phyloP scores from a whole-genome alignment of 148 eudicot species.

The Talinum fruticosum region DNA sequence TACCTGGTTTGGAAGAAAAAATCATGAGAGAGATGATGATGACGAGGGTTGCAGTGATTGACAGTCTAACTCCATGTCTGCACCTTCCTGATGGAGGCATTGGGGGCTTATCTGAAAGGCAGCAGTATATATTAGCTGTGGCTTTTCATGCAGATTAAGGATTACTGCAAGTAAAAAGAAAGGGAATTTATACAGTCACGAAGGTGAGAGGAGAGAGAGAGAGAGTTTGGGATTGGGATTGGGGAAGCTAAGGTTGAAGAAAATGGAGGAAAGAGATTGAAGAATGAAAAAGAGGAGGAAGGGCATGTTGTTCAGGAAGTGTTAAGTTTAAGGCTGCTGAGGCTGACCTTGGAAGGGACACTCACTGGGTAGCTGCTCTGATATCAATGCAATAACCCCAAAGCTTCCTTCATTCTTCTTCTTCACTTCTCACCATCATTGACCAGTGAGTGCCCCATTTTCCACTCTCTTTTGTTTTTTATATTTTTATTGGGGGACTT shows the following conservation, averaged over 20 bases:
- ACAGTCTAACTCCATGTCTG: neutral
- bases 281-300: neutral
- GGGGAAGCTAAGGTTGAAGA: constrained; percentile 5
- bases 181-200: neutral
- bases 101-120: neutral
- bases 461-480: neutral
- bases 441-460: neutral
- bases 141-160: neutral
- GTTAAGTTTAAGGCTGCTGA: constrained; percentile 25
- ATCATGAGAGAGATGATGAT: constrained; percentile 21
- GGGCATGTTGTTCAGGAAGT: neutral
- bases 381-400: neutral
- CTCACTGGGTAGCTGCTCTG: neutral
- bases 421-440: constrained; percentile 3
- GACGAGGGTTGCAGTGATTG: constrained; percentile 18
- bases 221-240: constrained; percentile 20
- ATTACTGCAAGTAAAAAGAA: too few species aligned
- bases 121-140: neutral
- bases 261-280: constrained; percentile 6
- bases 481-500: too few species aligned
- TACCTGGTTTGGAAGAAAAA: constrained; percentile 33
- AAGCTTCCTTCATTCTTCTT: neutral
- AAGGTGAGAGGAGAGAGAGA: neutral
- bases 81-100: constrained; percentile 21
- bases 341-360: constrained; percentile 16